Conservation (phyloP, 306 rosid genomes). For the Sicyos edulis region DNA sequence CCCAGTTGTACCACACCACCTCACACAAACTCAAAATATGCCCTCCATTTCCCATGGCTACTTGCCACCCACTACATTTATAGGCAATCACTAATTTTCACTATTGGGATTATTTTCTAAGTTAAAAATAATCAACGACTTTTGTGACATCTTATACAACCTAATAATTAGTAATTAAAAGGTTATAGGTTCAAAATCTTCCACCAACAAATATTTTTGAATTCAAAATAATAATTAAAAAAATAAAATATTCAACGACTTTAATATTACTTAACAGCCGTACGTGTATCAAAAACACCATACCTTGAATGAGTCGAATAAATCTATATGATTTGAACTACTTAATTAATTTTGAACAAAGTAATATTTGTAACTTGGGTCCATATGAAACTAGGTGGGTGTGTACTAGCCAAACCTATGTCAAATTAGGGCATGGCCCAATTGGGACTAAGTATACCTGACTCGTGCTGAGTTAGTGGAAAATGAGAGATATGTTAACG, state of each 20-base stretch:
- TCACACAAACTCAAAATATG: background rate
- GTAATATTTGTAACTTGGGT: background rate
- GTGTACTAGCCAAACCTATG: background rate
- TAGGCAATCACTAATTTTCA: background rate
- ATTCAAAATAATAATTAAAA: no score
- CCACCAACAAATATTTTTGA: no score
- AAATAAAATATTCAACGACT: no score
- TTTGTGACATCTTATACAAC: no score
- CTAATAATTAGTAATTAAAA: no score
- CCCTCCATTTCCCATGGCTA: conserved; percentile 12
- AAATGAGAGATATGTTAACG: background rate
- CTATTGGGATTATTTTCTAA: background rate
- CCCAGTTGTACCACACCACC: conserved; percentile 8
- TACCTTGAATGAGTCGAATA: no score
- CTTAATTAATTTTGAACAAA: no score
- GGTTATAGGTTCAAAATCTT: no score
- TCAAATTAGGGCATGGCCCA: background rate
- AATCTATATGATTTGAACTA: no score
- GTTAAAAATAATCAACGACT: no score
- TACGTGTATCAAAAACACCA: no score
- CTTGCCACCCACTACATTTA: background rate
- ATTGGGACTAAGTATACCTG: background rate
- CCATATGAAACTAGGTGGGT: background rate
- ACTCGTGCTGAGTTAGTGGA: background rate
- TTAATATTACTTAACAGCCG: no score